phyloP scores from a whole-genome alignment of 2,329 filamentous ascomycete species.

The Diplodia corticola region DNA sequence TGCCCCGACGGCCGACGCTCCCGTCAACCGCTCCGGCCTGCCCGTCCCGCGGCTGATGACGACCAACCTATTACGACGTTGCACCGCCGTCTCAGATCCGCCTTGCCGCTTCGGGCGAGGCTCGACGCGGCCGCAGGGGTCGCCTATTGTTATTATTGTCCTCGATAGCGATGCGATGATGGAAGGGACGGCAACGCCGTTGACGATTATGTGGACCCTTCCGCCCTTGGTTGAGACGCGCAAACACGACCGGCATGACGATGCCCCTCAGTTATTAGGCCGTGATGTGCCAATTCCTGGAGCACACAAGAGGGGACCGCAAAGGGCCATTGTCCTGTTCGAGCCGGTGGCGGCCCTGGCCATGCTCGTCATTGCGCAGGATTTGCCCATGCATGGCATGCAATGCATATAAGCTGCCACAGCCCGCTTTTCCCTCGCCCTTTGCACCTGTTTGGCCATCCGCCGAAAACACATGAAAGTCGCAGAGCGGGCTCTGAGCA shows the following conservation, averaged over 20 bases:
- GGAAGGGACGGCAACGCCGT: neutral
- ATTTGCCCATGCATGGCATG: constrained; percentile 19
- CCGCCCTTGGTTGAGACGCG: constrained; percentile 10
- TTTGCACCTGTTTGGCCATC: constrained; percentile 14
- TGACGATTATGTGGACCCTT: constrained; percentile 3
- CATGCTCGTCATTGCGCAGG: constrained; percentile 15
- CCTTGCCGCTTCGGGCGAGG: neutral
- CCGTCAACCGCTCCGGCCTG: constrained; percentile 1
- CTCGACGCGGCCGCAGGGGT: neutral
- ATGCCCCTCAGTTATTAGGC: neutral
- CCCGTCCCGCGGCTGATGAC: neutral
- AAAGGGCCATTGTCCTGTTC: neutral
- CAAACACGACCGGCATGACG: constrained; percentile 8
- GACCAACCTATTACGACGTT: neutral
- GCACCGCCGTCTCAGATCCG: neutral
- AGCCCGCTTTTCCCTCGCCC: constrained; percentile 19
- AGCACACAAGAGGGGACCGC: neutral
- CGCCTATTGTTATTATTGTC: neutral
- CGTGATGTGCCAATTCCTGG: neutral
- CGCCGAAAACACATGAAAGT: constrained; percentile 12
- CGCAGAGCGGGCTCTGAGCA: neutral
- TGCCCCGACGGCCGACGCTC: neutral
- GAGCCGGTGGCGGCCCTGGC: neutral
- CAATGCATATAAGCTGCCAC: constrained; percentile 23
- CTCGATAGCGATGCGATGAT: neutral